phyloP scores from a whole-genome alignment of 192 early-diverging fungal genomes.

The Funneliformis mosseae region DNA sequence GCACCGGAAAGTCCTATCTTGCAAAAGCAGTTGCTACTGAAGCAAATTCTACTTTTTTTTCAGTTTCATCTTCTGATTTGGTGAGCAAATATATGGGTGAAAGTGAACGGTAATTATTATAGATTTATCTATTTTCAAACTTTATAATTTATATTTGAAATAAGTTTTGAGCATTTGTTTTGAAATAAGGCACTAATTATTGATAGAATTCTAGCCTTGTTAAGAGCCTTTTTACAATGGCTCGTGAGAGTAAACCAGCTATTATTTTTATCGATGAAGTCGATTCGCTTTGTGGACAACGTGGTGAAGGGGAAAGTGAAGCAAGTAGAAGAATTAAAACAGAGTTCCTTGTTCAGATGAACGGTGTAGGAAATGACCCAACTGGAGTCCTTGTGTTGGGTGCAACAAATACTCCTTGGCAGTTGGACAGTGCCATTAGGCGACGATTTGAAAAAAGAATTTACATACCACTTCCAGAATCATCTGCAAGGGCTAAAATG shows the following conservation, averaged over 20 bases:
- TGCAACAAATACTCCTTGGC: slow-evolving; percentile 98
- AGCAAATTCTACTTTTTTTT: slow-evolving; percentile 94
- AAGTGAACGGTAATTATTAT: slow-evolving; percentile 70
- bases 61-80: slow-evolving; percentile 95
- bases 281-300: slow-evolving; percentile 91
- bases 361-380: slow-evolving; percentile 96
- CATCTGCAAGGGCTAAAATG: slow-evolving; percentile 84
- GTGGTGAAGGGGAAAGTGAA: slow-evolving; percentile 98
- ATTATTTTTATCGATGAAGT: slow-evolving; percentile 99
- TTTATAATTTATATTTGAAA: too few species aligned
- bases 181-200: neutral
- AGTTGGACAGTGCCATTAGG: slow-evolving; percentile 90
- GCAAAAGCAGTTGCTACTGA: slow-evolving; percentile 99
- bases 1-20: slow-evolving; percentile 96
- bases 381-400: slow-evolving; percentile 94
- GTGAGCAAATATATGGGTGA: slow-evolving; percentile 99
- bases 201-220: slow-evolving; percentile 62
- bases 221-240: slow-evolving; percentile 93
- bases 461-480: slow-evolving; percentile 95
- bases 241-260: slow-evolving; percentile 88
- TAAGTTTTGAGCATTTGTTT: neutral
- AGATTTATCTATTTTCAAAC: neutral
- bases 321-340: slow-evolving; percentile 96
- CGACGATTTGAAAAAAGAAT: slow-evolving; percentile 98
- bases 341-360: slow-evolving; percentile 98